Conservation (phyloP, 148 eudicot genomes). For the Camellia granthamiana region DNA sequence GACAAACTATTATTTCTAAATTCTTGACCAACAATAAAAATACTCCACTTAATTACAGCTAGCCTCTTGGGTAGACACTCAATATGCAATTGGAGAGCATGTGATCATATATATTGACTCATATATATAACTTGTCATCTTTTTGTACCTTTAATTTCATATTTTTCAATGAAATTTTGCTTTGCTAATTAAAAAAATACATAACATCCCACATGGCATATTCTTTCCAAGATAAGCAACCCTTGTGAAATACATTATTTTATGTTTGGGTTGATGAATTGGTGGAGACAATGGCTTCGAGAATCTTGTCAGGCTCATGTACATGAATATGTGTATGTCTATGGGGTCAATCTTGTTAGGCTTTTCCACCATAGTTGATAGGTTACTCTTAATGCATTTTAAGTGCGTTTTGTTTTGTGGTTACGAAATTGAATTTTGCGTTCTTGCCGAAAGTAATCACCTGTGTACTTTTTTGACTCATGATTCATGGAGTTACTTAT, state of each 20-base stretch:
- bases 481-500: neutral
- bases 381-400: conserved; percentile 1
- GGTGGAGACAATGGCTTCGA: neutral
- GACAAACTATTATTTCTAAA: no score
- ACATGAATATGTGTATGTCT: neutral
- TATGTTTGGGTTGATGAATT: neutral
- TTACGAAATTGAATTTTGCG: neutral
- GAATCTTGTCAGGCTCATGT: neutral
- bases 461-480: neutral
- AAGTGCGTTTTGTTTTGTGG: neutral
- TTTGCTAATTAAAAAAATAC: no score
- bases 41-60: neutral
- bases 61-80: neutral
- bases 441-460: neutral
- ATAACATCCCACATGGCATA: no score
- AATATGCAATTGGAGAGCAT: neutral
- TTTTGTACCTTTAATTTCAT: no score
- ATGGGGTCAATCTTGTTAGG: neutral
- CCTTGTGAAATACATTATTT: neutral
- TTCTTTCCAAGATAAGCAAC: no score
- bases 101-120: neutral
- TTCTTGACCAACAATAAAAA: no score
- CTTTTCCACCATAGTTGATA: neutral
- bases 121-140: no score
- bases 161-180: no score